A percentile compares a stretch with the other conserved stretches of the same genome.
These are phyloP conservation scores for Lasiodiplodia sp. DNA, from an alignment of 2,329 filamentous ascomycete genomes.

Conservation along the genomic window DNA sequence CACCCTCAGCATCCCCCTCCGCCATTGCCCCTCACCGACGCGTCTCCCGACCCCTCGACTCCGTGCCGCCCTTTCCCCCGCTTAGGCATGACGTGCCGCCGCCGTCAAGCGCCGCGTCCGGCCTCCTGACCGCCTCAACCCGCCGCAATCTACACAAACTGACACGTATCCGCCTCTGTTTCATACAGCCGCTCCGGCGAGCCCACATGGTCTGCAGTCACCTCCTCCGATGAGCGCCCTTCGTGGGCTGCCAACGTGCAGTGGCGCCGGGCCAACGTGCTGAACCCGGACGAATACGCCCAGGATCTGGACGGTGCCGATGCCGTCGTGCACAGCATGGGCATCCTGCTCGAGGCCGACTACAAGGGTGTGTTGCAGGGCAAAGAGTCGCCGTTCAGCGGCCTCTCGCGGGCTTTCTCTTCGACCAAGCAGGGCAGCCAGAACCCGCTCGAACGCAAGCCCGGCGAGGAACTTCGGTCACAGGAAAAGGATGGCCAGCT, in stretches of 20 bases:
- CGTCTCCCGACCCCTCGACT: constrained; percentile 28
- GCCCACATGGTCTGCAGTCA: constrained; percentile 82
- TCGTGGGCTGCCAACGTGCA: constrained; percentile 82
- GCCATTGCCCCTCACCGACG: constrained; percentile 34
- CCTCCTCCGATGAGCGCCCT: constrained; percentile 74
- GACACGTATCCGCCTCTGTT: constrained; percentile 4
- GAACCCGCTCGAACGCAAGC: constrained; percentile 72
- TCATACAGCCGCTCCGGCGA: constrained; percentile 80
- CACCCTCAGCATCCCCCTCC: constrained; percentile 21
- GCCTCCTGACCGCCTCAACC: constrained; percentile 24
- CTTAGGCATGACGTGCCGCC: constrained; percentile 25
- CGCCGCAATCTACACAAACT: constrained; percentile 13
- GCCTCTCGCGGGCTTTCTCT: constrained; percentile 80
- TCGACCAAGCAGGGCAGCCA: constrained; percentile 66
- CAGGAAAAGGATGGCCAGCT: constrained; percentile 76
- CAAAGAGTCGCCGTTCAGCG: constrained; percentile 79
- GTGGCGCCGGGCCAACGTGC: constrained; percentile 89
- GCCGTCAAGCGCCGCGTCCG: constrained; percentile 21
- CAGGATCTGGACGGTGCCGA: constrained; percentile 77
- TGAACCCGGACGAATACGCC: constrained; percentile 81
- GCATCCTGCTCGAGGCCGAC: constrained; percentile 94
- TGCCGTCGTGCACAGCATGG: constrained; percentile 93
- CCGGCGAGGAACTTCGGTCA: constrained; percentile 66
- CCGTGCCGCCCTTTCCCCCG: constrained; percentile 6
- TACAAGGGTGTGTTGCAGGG: constrained; percentile 93